Conservation (phyloP, 1,139 yeast genomes). For the Saccharomyces hybrid region DNA sequence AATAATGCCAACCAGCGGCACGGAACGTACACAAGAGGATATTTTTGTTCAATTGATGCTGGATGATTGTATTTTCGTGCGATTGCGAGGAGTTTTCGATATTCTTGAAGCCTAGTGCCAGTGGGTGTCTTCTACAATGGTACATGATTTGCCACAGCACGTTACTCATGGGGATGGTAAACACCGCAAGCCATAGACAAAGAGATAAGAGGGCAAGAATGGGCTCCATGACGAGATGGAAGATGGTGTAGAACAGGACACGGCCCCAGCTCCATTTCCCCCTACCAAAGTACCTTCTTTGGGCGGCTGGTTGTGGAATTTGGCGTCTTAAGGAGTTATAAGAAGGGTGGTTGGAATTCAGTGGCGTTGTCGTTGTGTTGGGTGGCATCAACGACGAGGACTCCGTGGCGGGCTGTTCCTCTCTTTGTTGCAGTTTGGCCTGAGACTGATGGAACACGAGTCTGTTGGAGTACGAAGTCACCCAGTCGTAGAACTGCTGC, state of each 20-base stretch:
- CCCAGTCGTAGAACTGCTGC: conserved; percentile 84
- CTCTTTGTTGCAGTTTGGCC: conserved; percentile 3
- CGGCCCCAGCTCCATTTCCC: conserved; percentile 90
- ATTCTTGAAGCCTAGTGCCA: conserved; percentile 44
- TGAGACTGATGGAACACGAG: conserved; percentile 34
- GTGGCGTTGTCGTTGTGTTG: background rate
- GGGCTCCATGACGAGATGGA: conserved; percentile 66
- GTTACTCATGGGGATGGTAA: conserved; percentile 91
- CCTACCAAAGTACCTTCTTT: conserved; percentile 74
- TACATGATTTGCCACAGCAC: conserved; percentile 57
- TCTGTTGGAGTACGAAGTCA: conserved; percentile 51
- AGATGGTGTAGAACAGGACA: conserved; percentile 64
- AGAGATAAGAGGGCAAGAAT: conserved; percentile 48
- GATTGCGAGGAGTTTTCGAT: conserved; percentile 23
- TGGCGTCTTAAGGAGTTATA: conserved; percentile 23
- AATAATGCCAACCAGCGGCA: conserved; percentile 85
- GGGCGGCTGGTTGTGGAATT: conserved; percentile 33
- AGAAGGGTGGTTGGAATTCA: conserved; percentile 15
- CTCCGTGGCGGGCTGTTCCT: background rate
- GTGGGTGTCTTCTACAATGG: conserved; percentile 84
- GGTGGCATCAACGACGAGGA: background rate
- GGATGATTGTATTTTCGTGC: conserved; percentile 9
- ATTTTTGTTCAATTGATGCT: conserved; percentile 27
- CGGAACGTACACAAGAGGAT: conserved; percentile 78
- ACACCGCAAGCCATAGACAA: conserved; percentile 73